Base-by-base conservation (phyloP, 768 basidiomycete species). In the Harrya chromipes region DNA sequence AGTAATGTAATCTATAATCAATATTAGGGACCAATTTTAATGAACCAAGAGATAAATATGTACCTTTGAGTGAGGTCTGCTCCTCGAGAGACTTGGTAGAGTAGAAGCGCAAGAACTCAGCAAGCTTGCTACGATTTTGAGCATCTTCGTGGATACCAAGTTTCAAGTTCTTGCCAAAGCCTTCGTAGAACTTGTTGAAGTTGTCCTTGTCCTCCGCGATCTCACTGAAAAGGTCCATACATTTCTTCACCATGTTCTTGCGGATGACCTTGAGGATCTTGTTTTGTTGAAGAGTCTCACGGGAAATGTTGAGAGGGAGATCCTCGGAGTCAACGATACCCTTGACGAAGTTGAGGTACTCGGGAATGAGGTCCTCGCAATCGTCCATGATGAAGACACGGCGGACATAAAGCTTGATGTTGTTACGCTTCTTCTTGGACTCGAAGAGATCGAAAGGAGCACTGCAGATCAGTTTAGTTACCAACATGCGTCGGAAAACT, bases 361-460 rank as follows among this genome's bases (percentile, higher is more conserved):
- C 95, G 60, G 95, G 95, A 67, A 95, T 98, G 68, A 97, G 79
- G 66, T 99, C 97, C 78, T 98, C 95, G 71, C 95, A 98, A 73
- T 97, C 94, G 74, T 99, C 97, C 92, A 97, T 97, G 82, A 99
- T 98, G 82, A 99, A 98, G 66, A 98, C 95, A 49, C 97, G 93
- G 79, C 97, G 92, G 62, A 99, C 97, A 70, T 98, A 99, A 70
- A 99, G 94, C 78, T 99, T 99, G 83, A 99, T 98, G 88, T 98
- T 98, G 83, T 97, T 97, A 65, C 95, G 91, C 84, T 98, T 98
- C 90, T 98, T 98, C 88, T 99, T 98, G 53, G 90, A 90, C 79
- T 99, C 97, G 76, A 99, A 99, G 70, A 99, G 87, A 67, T 99
- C 97, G 74, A 98, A 98, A 45, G 97, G 97, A 38, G 95, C 97